These are phyloP conservation scores for Fraxinus latifolia DNA, from an alignment of 305 asterid genomes.

Conservation along the genomic window DNA sequence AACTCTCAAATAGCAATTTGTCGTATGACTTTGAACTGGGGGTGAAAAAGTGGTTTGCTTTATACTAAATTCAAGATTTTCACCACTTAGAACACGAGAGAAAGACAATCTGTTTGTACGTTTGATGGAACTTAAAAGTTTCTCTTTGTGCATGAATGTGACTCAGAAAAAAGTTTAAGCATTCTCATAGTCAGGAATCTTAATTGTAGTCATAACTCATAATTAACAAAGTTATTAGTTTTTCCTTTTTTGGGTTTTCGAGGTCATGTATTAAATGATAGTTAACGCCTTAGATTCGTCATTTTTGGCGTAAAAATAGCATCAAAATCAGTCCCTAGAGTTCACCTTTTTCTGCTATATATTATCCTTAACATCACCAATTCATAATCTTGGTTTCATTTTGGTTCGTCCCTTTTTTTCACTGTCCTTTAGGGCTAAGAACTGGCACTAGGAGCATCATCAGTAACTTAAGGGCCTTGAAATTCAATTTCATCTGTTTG, in stretches of 20 bases:
- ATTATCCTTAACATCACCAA: constrained; percentile 1
- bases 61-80: not conserved
- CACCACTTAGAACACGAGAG: constrained; percentile 18
- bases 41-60: not conserved
- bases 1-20: not conserved
- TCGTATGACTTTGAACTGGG: not conserved
- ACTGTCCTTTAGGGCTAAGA: not conserved
- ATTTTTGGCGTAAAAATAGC: constrained; percentile 35
- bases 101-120: constrained; percentile 1
- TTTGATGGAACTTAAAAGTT: constrained; percentile 22
- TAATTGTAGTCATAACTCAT: constrained; percentile 3
- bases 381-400: not conserved
- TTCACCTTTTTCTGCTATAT: not conserved
- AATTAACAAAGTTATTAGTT: constrained; percentile 18
- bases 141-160: constrained; percentile 25
- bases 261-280: constrained; percentile 36
- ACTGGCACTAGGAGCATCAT: not conserved
- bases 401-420: not conserved
- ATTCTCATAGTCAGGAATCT: constrained; percentile 18
- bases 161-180: constrained; percentile 10
- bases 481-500: not conserved
- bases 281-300: constrained; percentile 41
- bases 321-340: not conserved
- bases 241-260: constrained; percentile 18
- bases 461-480: constrained; percentile 10